Conservation (phyloP, 768 basidiomycete genomes). For the Mycena vitilis region DNA sequence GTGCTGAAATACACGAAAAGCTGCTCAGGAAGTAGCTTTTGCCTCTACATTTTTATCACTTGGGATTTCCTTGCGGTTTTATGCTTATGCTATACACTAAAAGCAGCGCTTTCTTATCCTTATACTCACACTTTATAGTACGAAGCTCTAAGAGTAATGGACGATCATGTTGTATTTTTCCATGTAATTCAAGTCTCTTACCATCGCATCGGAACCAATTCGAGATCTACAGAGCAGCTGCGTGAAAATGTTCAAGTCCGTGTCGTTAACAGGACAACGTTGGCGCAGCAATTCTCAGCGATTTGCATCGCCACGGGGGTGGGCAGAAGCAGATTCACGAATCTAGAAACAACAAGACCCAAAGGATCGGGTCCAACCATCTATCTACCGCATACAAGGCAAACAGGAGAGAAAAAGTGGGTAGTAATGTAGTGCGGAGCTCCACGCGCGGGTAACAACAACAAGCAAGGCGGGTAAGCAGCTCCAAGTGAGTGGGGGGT, state of each 20-base stretch:
- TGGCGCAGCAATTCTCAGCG: too few species aligned
- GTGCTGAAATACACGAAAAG: slow-evolving; percentile 73
- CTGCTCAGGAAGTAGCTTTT: slow-evolving; percentile 50
- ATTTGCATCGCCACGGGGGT: too few species aligned
- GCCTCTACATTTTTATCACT: not conserved
- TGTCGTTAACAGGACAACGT: not conserved
- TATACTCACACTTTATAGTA: not conserved
- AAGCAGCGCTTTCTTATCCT: not conserved
- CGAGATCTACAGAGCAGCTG: not conserved
- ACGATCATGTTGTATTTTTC: not conserved
- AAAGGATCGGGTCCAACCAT: too few species aligned
- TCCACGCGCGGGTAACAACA: not conserved
- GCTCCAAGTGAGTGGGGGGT: slow-evolving; percentile 1
- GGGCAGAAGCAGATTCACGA: too few species aligned
- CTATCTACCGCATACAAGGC: too few species aligned
- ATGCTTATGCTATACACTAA: not conserved
- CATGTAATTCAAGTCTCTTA: slow-evolving; percentile 6
- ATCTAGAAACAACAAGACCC: too few species aligned
- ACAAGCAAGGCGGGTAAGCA: not conserved
- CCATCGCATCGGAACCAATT: not conserved
- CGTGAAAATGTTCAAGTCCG: slow-evolving; percentile 1
- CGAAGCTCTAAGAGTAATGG: slow-evolving; percentile 17
- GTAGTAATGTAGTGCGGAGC: too few species aligned
- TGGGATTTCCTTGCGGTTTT: not conserved
- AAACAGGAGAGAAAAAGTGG: too few species aligned